Evolutionary conservation across 2,329 filamentous ascomycete genomes (phyloP).

Genomic region (Neophaeococcomyces aloes): DNA sequence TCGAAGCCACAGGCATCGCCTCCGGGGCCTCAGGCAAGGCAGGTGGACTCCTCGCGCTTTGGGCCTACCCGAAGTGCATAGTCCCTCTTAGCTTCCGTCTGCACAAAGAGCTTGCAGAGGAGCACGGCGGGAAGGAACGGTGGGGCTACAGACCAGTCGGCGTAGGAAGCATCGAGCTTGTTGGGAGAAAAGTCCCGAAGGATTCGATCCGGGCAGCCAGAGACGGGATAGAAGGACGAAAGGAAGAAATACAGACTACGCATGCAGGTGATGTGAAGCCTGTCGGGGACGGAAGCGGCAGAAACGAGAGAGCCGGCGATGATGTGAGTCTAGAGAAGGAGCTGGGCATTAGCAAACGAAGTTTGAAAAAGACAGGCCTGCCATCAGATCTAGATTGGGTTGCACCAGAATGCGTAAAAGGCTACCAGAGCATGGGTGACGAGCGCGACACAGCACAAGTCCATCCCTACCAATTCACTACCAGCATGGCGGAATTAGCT

Average conservation of each 20-base stretch:
- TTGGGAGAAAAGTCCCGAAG: constrained; percentile 33
- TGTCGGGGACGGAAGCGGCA: constrained; percentile 11
- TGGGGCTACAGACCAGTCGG: constrained; percentile 81
- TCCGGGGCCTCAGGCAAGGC: constrained; percentile 92
- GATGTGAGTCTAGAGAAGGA: constrained; percentile 48
- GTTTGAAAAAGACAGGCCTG: constrained; percentile 49
- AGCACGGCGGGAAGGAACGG: constrained; percentile 63
- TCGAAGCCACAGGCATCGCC: constrained; percentile 78
- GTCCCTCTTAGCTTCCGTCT: constrained; percentile 78
- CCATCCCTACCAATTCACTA: constrained; percentile 85
- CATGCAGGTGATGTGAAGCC: constrained; percentile 10
- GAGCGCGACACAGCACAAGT: constrained; percentile 80
- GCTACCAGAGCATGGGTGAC: constrained; percentile 76
- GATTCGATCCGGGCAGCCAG: constrained; percentile 15
- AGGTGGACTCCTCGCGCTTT: constrained; percentile 76
- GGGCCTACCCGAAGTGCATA: constrained; percentile 78
- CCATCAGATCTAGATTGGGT: constrained; percentile 81
- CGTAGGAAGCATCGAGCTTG: constrained; percentile 56
- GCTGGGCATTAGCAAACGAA: constrained; percentile 39
- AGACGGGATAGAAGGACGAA: constrained; percentile 14
- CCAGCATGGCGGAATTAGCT: constrained; percentile 66
- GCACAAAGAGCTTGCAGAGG: constrained; percentile 71
- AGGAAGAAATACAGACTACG: constrained; percentile 23
- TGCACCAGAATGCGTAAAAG: constrained; percentile 51
- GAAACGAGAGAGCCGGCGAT: constrained; percentile 21